A percentile compares a stretch with the other conserved stretches of the same genome.
These are phyloP conservation scores for Drechslerella dactyloides DNA, from an alignment of 2,329 filamentous ascomycete genomes.

Conservation along the genomic window DNA sequence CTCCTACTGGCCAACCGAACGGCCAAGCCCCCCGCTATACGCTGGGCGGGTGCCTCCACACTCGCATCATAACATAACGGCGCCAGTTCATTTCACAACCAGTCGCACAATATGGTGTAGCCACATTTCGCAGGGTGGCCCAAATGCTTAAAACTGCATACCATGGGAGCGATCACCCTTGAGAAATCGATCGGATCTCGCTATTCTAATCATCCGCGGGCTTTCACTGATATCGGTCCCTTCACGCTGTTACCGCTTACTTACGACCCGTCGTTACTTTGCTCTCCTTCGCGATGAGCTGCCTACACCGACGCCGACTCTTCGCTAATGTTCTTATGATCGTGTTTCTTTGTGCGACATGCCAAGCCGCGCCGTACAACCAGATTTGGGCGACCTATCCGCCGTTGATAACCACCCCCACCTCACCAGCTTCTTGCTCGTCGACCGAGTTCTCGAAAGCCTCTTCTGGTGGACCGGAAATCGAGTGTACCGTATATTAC, in stretches of 20 bases:
- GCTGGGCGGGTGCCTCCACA: slow-evolving; percentile 15
- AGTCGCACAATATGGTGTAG: too few relatives aligned
- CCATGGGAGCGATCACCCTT: background rate
- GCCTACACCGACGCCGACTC: background rate
- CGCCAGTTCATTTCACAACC: background rate
- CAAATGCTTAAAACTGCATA: too few relatives aligned
- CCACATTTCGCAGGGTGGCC: too few relatives aligned
- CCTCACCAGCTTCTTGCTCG: slow-evolving; percentile 7
- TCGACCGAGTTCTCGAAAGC: background rate
- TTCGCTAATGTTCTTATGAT: background rate
- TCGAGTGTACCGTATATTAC: background rate
- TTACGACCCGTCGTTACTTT: background rate
- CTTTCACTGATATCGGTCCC: background rate
- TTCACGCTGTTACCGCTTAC: background rate
- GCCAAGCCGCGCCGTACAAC: slow-evolving; percentile 18
- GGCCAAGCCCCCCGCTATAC: background rate
- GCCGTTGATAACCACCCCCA: background rate
- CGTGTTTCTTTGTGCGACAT: background rate
- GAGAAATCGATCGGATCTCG: background rate
- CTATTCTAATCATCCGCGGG: background rate
- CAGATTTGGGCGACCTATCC: slow-evolving; percentile 4
- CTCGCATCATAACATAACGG: background rate
- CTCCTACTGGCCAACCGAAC: slow-evolving; percentile 29
- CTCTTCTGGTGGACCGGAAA: background rate
- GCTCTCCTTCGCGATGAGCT: slow-evolving; percentile 4